A percentile compares a stretch with the other conserved stretches of the same genome.
Conservation (phyloP, 257 asterid genomes). For the Solanum chiquidenum region DNA sequence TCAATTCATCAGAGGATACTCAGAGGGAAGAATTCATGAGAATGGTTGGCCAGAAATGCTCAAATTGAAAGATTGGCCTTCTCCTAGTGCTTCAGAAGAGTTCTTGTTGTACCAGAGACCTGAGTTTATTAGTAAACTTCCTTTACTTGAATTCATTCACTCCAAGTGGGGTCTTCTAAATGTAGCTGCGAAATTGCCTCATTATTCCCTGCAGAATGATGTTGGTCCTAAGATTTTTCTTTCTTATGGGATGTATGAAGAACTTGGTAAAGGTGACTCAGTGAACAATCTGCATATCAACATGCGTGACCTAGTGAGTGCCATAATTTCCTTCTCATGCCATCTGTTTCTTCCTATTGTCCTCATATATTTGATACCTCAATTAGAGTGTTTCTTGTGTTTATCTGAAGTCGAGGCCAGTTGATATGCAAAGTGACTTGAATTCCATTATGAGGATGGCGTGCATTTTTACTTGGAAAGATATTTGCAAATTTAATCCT, state of each 20-base stretch:
- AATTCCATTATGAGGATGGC: background rate
- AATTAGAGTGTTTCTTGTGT: background rate
- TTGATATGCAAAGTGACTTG: background rate
- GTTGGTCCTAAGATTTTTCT: constrained; percentile 88
- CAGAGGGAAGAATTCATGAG: constrained; percentile 67
- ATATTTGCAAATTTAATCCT: background rate
- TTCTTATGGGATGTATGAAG: constrained; percentile 67
- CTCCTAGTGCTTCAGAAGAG: constrained; percentile 90
- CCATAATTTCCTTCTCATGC: background rate
- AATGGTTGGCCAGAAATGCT: constrained; percentile 58
- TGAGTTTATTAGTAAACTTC: constrained; percentile 81
- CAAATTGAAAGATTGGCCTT: constrained; percentile 97
- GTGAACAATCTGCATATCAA: constrained; percentile 70
- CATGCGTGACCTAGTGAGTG: constrained; percentile 87
- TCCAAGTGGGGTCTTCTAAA: constrained; percentile 98
- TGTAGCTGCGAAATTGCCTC: constrained; percentile 96
- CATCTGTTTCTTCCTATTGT: background rate
- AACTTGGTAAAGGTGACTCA: constrained; percentile 53
- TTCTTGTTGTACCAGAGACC: constrained; percentile 89
- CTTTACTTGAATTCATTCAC: constrained; percentile 90
- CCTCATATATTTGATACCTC: background rate
- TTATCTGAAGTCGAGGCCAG: background rate
- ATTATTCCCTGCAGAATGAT: constrained; percentile 93
- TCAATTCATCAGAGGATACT: constrained; percentile 82
- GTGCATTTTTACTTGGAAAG: background rate